A percentile compares a stretch with the other conserved stretches of the same genome.
Evolutionary conservation across 2,329 filamentous ascomycete genomes (phyloP).

Genomic region (Aspergillus hiratsukae): DNA sequence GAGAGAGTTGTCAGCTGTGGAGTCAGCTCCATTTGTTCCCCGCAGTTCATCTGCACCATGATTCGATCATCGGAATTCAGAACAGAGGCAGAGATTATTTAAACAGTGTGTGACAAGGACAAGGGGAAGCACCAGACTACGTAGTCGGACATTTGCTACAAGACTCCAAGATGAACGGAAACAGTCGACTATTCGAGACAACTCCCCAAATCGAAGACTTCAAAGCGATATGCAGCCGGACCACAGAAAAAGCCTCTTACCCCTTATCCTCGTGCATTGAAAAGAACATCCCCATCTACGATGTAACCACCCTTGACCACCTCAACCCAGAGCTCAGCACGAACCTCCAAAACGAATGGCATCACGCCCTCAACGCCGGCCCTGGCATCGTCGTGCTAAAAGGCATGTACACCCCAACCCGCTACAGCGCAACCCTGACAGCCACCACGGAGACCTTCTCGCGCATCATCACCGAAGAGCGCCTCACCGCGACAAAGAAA

Average conservation of each 20-base stretch:
- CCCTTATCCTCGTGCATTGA: conserved; percentile 45
- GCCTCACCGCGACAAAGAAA: conserved; percentile 27
- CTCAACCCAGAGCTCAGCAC: conserved; percentile 26
- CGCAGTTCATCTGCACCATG: not conserved
- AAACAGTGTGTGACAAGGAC: not conserved
- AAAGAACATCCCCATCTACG: conserved; percentile 55
- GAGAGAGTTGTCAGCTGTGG: not conserved
- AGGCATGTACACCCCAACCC: conserved; percentile 45
- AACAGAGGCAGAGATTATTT: not conserved
- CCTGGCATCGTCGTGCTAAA: conserved; percentile 59
- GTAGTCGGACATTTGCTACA: not conserved
- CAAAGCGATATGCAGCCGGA: conserved; percentile 42
- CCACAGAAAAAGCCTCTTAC: conserved; percentile 37
- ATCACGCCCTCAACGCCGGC: conserved; percentile 52
- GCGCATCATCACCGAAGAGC: conserved; percentile 47
- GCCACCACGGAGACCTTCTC: conserved; percentile 47
- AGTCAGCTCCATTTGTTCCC: not conserved
- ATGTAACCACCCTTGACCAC: conserved; percentile 38
- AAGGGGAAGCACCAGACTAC: not conserved
- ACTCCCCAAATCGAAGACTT: conserved; percentile 38
- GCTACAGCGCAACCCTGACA: conserved; percentile 35
- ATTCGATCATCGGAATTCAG: conserved; percentile 2
- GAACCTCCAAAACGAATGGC: conserved; percentile 57
- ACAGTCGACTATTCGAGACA: conserved; percentile 19
- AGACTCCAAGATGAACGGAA: not conserved